Evolutionary conservation across 2,329 filamentous ascomycete genomes (phyloP).

Genomic region (Lomentospora prolificans): DNA sequence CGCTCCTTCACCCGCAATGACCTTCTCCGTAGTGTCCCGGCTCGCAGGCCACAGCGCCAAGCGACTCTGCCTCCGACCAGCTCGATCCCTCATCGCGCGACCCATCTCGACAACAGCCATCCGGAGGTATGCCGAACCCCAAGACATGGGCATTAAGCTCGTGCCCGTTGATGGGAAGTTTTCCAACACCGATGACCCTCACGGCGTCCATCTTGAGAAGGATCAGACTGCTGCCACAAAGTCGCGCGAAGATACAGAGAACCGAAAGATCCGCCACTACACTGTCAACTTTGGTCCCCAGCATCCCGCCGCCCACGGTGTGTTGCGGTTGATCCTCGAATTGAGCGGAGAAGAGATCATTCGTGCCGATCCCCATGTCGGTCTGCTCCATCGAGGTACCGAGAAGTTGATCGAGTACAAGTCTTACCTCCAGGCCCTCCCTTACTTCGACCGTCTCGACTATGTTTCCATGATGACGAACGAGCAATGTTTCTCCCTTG

Average conservation of each 20-base stretch:
- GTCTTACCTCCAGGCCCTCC: slow-evolving; percentile 94
- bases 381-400: slow-evolving; percentile 88
- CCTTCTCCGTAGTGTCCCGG: slow-evolving; percentile 52
- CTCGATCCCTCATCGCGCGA: slow-evolving; percentile 29
- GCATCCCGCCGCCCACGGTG: slow-evolving; percentile 96
- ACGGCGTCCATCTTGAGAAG: slow-evolving; percentile 31
- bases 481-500: slow-evolving; percentile 92
- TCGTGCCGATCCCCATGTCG: slow-evolving; percentile 92
- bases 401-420: slow-evolving; percentile 99
- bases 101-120: slow-evolving; percentile 56
- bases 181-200: slow-evolving; percentile 36
- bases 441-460: slow-evolving; percentile 97
- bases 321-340: slow-evolving; percentile 94
- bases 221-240: slow-evolving; percentile 12
- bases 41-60: slow-evolving; percentile 62
- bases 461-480: slow-evolving; percentile 99
- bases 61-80: slow-evolving; percentile 49
- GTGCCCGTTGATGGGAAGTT: slow-evolving; percentile 59
- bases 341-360: slow-evolving; percentile 97
- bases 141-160: slow-evolving; percentile 48
- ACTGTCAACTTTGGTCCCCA: slow-evolving; percentile 99
- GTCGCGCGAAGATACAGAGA: slow-evolving; percentile 33
- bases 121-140: slow-evolving; percentile 49
- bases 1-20: slow-evolving; percentile 41
- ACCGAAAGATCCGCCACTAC: slow-evolving; percentile 93